Evolutionary conservation across 2,329 filamentous ascomycete species (phyloP).

Genomic region (Exophiala mesophila): DNA sequence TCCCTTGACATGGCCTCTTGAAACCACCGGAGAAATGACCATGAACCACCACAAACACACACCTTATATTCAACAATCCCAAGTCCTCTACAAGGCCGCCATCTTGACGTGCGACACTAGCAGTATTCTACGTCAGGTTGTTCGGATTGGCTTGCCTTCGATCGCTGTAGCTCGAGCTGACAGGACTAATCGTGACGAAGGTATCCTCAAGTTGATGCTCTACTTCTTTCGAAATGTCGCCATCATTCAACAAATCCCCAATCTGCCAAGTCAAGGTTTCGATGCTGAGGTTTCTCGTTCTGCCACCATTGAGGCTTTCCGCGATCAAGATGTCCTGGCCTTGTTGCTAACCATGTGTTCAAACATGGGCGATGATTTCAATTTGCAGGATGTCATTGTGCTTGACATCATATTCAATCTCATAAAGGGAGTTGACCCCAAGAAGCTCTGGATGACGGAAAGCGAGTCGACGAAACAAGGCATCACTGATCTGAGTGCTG

Average conservation of each 20-base stretch:
- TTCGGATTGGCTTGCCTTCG: slow-evolving; percentile 75
- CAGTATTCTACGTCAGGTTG: slow-evolving; percentile 71
- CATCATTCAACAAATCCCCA: slow-evolving; percentile 70
- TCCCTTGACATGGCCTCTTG: slow-evolving; percentile 89
- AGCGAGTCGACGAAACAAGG: slow-evolving; percentile 64
- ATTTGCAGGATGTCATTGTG: slow-evolving; percentile 78
- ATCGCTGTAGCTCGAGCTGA: slow-evolving; percentile 77
- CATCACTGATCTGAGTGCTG: slow-evolving; percentile 64
- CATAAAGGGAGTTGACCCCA: slow-evolving; percentile 79
- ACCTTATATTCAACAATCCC: slow-evolving; percentile 80
- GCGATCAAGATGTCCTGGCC: slow-evolving; percentile 84
- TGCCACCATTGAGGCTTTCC: slow-evolving; percentile 80
- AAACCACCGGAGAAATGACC: slow-evolving; percentile 76
- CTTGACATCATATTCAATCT: slow-evolving; percentile 91
- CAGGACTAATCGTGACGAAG: slow-evolving; percentile 73
- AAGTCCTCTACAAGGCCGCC: slow-evolving; percentile 82
- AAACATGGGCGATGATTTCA: slow-evolving; percentile 90
- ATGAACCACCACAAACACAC: slow-evolving; percentile 89
- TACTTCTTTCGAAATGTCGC: slow-evolving; percentile 87
- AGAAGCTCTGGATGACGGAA: slow-evolving; percentile 80
- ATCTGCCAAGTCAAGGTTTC: slow-evolving; percentile 74
- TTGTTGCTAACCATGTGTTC: slow-evolving; percentile 81
- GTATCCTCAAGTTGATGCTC: slow-evolving; percentile 83
- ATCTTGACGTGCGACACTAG: slow-evolving; percentile 78
- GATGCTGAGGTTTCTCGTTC: slow-evolving; percentile 85